Conservation (phyloP, 768 basidiomycete genomes). For the Psilocybe subaeruginosa region DNA sequence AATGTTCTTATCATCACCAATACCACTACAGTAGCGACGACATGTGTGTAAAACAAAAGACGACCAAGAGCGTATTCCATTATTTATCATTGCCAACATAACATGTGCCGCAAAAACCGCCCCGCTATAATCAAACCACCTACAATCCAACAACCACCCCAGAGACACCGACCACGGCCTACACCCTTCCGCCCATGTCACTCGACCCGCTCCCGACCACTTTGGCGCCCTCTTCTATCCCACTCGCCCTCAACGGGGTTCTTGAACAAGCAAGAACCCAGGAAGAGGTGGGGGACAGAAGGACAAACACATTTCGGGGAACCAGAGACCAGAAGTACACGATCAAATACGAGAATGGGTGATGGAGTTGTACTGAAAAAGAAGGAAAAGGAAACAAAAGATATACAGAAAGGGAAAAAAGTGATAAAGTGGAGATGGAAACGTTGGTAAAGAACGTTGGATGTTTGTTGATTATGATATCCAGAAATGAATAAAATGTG, state of each 20-base stretch:
- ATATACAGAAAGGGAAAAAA: slow-evolving; percentile 13
- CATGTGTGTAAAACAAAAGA: neutral
- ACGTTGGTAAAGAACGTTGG: neutral
- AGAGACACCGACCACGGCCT: neutral
- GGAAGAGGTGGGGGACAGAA: slow-evolving; percentile 63
- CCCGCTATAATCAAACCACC: neutral
- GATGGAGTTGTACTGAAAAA: slow-evolving; percentile 15
- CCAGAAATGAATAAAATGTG: neutral
- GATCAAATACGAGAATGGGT: slow-evolving; percentile 12
- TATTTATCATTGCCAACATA: neutral
- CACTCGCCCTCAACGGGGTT: slow-evolving; percentile 56
- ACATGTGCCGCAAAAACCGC: neutral
- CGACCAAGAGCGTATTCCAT: neutral
- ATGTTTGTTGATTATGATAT: slow-evolving; percentile 8
- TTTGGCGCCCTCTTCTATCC: slow-evolving; percentile 76
- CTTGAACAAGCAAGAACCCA: slow-evolving; percentile 26
- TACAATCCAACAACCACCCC: neutral
- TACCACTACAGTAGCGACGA: neutral
- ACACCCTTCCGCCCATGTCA: neutral
- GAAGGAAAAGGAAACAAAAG: slow-evolving; percentile 27
- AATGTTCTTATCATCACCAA: neutral
- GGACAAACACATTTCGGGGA: slow-evolving; percentile 56
- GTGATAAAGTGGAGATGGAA: neutral
- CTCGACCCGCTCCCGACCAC: slow-evolving; percentile 13
- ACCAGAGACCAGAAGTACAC: slow-evolving; percentile 11